Base-by-base conservation (phyloP, 2,329 filamentous ascomycete species). In the Acrodontium crateriforme region DNA sequence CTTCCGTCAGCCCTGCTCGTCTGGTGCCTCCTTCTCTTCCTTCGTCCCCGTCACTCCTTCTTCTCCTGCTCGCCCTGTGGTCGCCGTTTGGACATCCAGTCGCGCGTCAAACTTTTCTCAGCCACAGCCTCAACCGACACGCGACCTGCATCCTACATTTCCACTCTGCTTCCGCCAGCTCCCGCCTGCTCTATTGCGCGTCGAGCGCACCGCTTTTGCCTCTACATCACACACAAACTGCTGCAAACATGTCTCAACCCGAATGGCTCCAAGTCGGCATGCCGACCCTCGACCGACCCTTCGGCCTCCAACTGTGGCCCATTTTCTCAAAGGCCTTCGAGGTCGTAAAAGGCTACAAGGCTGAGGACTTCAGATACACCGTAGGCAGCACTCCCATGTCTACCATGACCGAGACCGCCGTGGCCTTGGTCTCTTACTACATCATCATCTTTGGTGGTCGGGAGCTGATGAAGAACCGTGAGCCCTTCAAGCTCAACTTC, bases 301-400 rank as follows among this genome's bases (percentile, higher is more conserved):
- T 95, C 50, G 89, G 87, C 55, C 64, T 95, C 44, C 68, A 80
- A 39, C 62, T 94, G 57, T 95, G 89, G 89, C 83, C 87, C 46
- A 74, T 91, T 59, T 95, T 95, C 70, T 79, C 78, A 62, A 82
- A 84, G 64, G 75, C 67, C 45, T 95, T 78, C 60, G 77, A 78
- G 54, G 56, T 66, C 32, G 64, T 83, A 40, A 69, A 70, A 33
- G 87, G 87, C 49, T 92, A 87, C 59, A 75, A 81, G 40, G 76
- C 80, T 37, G 74, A 82, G 43, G 75, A 94, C 38, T 95, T 95
- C 63, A 63, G 69, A 41, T 95, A 95, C 59, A 66, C 74, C 35
- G 69, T 75, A 23, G 82, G 82, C 49, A 63, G 74, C 56, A 94
- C 85, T 16, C 80, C 83, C 37, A 78, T 95, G 70, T 93, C 85